phyloP scores from a whole-genome alignment of 441 rosid genomes.

The Euphorbia schlechtendalii region DNA sequence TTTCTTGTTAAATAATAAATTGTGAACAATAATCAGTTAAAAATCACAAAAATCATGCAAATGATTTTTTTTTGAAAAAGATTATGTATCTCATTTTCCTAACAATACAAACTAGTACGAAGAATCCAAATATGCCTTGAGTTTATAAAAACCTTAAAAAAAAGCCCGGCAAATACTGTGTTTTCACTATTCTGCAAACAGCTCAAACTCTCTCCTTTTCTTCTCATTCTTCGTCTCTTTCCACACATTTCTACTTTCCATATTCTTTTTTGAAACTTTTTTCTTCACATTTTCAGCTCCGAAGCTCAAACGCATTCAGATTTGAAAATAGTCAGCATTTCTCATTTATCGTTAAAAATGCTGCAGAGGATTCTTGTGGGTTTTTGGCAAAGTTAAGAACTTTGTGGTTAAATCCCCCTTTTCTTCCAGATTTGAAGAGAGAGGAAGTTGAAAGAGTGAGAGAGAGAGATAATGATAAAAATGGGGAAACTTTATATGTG shows the following conservation, averaged over 20 bases:
- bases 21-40: too few species aligned
- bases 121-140: constrained; percentile 29
- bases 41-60: too few species aligned
- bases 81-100: too few species aligned
- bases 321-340: neutral
- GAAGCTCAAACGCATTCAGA: neutral
- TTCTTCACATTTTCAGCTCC: neutral
- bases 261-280: neutral
- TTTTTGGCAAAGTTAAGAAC: constrained; percentile 2
- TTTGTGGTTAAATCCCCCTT: neutral
- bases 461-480: neutral
- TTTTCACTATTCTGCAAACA: constrained; percentile 9
- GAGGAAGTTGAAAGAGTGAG: neutral
- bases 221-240: neutral
- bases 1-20: too few species aligned
- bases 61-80: too few species aligned
- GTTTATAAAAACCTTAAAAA: constrained; percentile 18
- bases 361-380: neutral
- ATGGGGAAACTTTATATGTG: constrained; percentile 30
- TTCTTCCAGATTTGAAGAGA: constrained; percentile 19
- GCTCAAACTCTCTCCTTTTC: constrained; percentile 4
- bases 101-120: too few species aligned
- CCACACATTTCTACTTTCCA: neutral
- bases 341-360: neutral
- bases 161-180: constrained; percentile 41